Conservation (phyloP, 495 filamentous ascomycete genomes). For the Neurospora sp. region DNA sequence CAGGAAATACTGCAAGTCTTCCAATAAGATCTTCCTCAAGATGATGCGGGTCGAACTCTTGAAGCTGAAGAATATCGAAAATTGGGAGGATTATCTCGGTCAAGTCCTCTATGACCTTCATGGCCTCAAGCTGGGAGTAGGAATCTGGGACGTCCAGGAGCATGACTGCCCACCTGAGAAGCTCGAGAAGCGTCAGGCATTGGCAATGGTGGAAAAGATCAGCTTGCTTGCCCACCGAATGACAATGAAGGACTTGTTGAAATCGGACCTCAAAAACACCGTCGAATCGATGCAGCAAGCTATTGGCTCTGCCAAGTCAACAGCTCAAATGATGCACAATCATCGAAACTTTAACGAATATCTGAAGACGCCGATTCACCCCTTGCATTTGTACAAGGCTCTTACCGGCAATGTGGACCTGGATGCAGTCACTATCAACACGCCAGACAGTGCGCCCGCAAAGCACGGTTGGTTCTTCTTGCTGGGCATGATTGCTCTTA, state of each 20-base stretch:
- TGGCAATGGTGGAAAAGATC: slow-evolving; percentile 73
- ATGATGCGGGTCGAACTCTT: slow-evolving; percentile 77
- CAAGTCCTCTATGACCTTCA: slow-evolving; percentile 87
- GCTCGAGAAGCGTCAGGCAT: slow-evolving; percentile 64
- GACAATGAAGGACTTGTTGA: slow-evolving; percentile 83
- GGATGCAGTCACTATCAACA: slow-evolving; percentile 42
- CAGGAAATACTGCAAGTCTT: slow-evolving; percentile 76
- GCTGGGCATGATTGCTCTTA: slow-evolving; percentile 76
- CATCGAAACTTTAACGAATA: slow-evolving; percentile 63
- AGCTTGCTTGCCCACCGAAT: slow-evolving; percentile 70
- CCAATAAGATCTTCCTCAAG: slow-evolving; percentile 77
- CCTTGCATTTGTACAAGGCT: slow-evolving; percentile 66
- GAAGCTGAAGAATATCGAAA: slow-evolving; percentile 50
- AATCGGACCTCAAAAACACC: slow-evolving; percentile 74
- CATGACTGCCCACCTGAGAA: slow-evolving; percentile 67
- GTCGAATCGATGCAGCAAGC: slow-evolving; percentile 81
- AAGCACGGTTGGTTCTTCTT: slow-evolving; percentile 89
- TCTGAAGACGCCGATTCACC: slow-evolving; percentile 71
- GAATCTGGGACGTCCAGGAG: slow-evolving; percentile 56
- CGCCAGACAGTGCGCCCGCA: slow-evolving; percentile 49
- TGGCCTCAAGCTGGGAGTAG: slow-evolving; percentile 66
- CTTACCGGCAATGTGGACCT: slow-evolving; percentile 63
- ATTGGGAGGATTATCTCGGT: slow-evolving; percentile 67
- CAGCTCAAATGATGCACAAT: slow-evolving; percentile 62
- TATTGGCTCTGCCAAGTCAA: slow-evolving; percentile 50